phyloP scores from a whole-genome alignment of 2,329 filamentous ascomycete genomes.

The Lachnellula arida region DNA sequence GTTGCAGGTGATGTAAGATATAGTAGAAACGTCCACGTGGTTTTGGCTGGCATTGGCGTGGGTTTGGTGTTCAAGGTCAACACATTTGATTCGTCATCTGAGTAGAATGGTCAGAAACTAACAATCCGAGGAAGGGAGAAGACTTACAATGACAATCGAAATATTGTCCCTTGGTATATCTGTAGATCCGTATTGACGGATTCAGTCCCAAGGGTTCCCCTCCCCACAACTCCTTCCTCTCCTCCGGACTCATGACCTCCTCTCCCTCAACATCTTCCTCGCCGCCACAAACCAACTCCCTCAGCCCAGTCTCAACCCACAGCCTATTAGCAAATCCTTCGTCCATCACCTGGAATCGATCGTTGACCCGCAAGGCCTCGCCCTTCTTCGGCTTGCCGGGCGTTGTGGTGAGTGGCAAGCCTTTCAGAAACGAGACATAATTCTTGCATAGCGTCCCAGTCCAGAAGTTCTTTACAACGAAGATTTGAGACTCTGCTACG shows the following conservation, averaged over 20 bases:
- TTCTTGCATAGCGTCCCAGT: constrained; percentile 57
- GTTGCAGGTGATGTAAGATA: constrained; percentile 75
- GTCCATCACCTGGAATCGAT: constrained; percentile 81
- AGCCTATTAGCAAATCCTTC: constrained; percentile 65
- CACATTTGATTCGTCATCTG: constrained; percentile 83
- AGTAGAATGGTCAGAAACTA: neutral
- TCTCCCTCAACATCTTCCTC: constrained; percentile 23
- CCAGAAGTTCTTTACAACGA: constrained; percentile 59
- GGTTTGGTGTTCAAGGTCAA: constrained; percentile 51
- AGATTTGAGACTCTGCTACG: constrained; percentile 54
- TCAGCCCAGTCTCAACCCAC: constrained; percentile 74
- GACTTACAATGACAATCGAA: constrained; percentile 86
- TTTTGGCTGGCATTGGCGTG: constrained; percentile 51
- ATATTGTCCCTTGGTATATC: constrained; percentile 81
- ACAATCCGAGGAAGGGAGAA: constrained; percentile 2
- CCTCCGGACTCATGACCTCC: constrained; percentile 18
- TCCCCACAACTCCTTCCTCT: constrained; percentile 45
- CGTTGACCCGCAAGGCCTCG: constrained; percentile 75
- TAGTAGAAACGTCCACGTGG: constrained; percentile 87
- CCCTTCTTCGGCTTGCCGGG: constrained; percentile 62
- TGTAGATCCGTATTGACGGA: constrained; percentile 83
- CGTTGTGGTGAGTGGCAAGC: constrained; percentile 58
- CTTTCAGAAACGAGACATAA: constrained; percentile 57
- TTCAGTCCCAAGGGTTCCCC: constrained; percentile 80
- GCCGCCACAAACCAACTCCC: constrained; percentile 39